Base-by-base conservation (phyloP, 768 basidiomycete genomes). In the Psilocybe subaeruginosa region DNA sequence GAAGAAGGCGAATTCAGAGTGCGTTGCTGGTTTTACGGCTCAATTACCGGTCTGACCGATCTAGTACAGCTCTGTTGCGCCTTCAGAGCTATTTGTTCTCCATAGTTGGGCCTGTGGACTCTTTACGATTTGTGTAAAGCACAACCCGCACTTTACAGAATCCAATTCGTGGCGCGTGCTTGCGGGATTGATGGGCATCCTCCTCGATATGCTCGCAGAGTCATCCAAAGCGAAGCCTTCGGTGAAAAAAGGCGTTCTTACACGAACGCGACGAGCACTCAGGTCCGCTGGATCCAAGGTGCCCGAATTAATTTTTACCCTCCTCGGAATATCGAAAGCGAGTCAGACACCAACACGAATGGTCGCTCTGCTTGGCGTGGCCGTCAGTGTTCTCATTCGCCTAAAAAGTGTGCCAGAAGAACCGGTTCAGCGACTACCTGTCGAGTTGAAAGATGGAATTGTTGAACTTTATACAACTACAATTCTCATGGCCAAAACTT, bases 31-130 rank as follows among this genome's bases (percentile, higher is more conserved):
- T 23, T 23, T 35, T 23, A 52, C 33, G 8, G 51, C 37, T 16
- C 31, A 39, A 56, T 57, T 51, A 56, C 54, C 58, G 29, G 41
- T 39, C 51, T 23, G 39, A 51, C 39, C 52, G 4, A 16, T 51
- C 53, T 54, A 43, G 45, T 65, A 45, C 59, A 83, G 85, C 66
- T 79, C 85, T 16, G 82, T 82, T 66, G 85, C 89, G 0, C 74
- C 87, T 9, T 75, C 85, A 6, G 84, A 90, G 58, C 65, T 87
- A 39, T 90, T 88, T 70, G 85, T 90, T 33, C 82, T 94, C 16
- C 76, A 92, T 45, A 85, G 80, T 68, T 93, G 92, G 92, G 75
- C 84, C 3, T 85, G 87, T 65, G 82, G 82, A 14, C 71, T 91
- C 29, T 91, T 90, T 68, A 72, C 80, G 5, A 75, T 79, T 4